Evolutionary conservation across 768 basidiomycete species (phyloP).

Genomic region (Russula emetica): DNA sequence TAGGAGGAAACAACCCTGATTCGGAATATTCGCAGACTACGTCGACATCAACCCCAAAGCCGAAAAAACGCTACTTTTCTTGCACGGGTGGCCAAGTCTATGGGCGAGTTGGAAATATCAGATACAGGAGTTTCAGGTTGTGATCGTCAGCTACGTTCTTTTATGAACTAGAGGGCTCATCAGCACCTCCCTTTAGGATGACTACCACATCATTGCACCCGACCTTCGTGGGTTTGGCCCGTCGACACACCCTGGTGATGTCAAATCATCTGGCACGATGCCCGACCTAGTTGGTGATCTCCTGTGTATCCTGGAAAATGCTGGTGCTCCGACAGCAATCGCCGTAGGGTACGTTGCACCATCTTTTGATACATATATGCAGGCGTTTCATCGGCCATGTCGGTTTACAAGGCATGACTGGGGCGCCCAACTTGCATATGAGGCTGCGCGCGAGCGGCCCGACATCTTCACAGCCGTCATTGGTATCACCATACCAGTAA

Average conservation of each 20-base stretch:
- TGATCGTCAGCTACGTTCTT: neutral
- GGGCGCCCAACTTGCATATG: constrained; percentile 65
- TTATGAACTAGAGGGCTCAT: neutral
- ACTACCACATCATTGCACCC: constrained; percentile 59
- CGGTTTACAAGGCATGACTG: constrained; percentile 58
- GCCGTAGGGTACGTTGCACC: constrained; percentile 56
- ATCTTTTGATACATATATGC: neutral
- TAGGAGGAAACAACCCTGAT: neutral
- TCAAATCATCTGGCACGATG: constrained; percentile 53
- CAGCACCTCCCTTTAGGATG: constrained; percentile 37
- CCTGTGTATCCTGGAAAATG: constrained; percentile 55
- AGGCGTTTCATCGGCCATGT: neutral
- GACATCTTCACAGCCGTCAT: constrained; percentile 58
- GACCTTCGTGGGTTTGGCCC: constrained; percentile 68
- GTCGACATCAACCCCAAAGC: constrained; percentile 56
- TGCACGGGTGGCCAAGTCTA: constrained; percentile 76
- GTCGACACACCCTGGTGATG: constrained; percentile 62
- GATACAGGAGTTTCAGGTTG: constrained; percentile 60
- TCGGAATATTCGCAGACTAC: constrained; percentile 36
- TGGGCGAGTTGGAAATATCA: constrained; percentile 76
- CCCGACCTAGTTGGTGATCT: constrained; percentile 60
- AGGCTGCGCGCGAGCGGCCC: constrained; percentile 62
- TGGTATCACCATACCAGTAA: constrained; percentile 57
- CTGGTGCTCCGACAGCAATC: constrained; percentile 44
- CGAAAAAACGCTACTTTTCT: constrained; percentile 53